Conservation (phyloP, 768 basidiomycete genomes). For the Lentinula aciculospora region DNA sequence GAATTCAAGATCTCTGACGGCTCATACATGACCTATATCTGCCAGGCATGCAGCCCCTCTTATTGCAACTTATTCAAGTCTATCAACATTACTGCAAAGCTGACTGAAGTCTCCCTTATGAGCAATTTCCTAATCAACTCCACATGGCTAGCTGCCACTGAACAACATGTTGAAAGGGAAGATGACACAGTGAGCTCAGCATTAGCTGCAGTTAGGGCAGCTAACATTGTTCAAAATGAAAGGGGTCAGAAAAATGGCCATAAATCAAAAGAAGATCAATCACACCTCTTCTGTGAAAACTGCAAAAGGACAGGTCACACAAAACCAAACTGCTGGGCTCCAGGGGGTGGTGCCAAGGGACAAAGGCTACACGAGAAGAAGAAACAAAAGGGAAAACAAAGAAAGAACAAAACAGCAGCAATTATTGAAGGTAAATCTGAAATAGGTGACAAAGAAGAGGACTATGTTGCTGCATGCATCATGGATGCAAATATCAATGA, state of each 20-base stretch:
- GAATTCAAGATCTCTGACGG: neutral
- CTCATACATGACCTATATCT: slow-evolving; percentile 9
- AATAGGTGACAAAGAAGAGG: slow-evolving; percentile 5
- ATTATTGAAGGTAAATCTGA: neutral
- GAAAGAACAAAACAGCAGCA: neutral
- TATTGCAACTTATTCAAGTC: neutral
- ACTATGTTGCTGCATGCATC: neutral
- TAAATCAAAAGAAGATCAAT: neutral
- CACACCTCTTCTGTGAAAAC: neutral
- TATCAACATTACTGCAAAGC: neutral
- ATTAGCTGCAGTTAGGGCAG: neutral
- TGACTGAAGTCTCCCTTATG: neutral
- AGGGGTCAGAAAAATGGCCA: neutral
- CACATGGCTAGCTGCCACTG: neutral
- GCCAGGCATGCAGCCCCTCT: neutral
- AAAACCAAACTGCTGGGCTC: slow-evolving; percentile 21
- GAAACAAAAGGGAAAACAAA: slow-evolving; percentile 11
- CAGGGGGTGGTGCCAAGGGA: slow-evolving; percentile 25
- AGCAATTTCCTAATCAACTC: neutral
- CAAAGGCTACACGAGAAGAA: slow-evolving; percentile 14
- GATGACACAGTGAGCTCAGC: neutral
- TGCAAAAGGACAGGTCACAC: slow-evolving; percentile 15
- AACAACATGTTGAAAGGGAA: neutral
- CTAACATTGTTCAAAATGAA: neutral
- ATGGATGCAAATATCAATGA: neutral